These are phyloP conservation scores for Alternaria alternata DNA, from an alignment of 2,329 filamentous ascomycete genomes.

Conservation along the genomic window DNA sequence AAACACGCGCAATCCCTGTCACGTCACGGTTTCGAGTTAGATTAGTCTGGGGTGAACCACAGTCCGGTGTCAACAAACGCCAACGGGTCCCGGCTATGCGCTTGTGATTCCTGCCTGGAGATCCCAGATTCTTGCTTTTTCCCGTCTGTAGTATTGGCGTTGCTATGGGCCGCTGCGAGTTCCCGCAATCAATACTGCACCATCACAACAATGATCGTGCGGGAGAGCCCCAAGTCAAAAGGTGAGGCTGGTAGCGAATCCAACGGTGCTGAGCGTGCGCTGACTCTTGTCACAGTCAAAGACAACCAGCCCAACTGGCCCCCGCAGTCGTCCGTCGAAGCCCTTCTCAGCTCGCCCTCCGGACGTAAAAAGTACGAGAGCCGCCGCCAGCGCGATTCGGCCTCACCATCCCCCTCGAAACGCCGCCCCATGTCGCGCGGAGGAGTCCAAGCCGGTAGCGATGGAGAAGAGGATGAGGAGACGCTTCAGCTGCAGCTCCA, in stretches of 20 bases:
- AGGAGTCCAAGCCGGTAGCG: constrained; percentile 17
- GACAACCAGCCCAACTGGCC: constrained; percentile 62
- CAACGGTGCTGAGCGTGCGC: constrained; percentile 10
- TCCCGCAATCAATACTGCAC: constrained; percentile 21
- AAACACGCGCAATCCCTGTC: constrained; percentile 41
- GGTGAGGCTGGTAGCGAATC: constrained; percentile 33
- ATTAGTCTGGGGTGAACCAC: constrained; percentile 32
- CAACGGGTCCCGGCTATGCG: constrained; percentile 9
- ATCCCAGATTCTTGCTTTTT: constrained; percentile 3
- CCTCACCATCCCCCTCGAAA: constrained; percentile 66
- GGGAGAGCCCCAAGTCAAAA: constrained; percentile 57
- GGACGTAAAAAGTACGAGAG: constrained; percentile 79
- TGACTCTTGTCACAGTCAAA: constrained; percentile 44
- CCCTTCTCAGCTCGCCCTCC: constrained; percentile 73
- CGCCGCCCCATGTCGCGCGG: constrained; percentile 40
- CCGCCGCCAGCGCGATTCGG: constrained; percentile 65
- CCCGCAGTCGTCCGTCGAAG: constrained; percentile 68
- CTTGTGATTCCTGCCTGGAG: constrained; percentile 2
- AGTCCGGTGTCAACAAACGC: constrained; percentile 30
- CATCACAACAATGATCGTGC: constrained; percentile 53
- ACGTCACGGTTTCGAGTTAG: constrained; percentile 37
- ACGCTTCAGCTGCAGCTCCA: constrained; percentile 84
- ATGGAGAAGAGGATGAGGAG: constrained; percentile 75
- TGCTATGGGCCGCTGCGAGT: constrained; percentile 41
- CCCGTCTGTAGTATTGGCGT: constrained; percentile 15